These are phyloP conservation scores for Cicer chorassanicum DNA, from an alignment of 306 rosid genomes.

Conservation along the genomic window DNA sequence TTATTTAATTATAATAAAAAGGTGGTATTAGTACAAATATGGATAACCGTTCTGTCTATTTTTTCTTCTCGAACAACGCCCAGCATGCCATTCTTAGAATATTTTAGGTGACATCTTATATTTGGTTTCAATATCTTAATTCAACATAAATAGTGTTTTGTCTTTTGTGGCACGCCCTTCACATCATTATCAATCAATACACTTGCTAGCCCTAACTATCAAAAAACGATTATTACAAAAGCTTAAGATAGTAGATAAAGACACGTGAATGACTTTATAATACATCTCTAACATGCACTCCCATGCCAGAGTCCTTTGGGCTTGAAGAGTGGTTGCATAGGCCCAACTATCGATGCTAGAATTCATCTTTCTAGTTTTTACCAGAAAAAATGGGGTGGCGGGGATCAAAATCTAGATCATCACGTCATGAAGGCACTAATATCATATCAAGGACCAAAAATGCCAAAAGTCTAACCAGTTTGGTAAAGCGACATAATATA, in stretches of 20 bases:
- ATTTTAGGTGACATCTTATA: too few species aligned
- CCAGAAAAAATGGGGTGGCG: not conserved
- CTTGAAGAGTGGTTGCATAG: constrained; percentile 1
- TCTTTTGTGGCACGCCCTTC: too few species aligned
- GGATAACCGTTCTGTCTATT: too few species aligned
- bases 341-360: not conserved
- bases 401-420: constrained; percentile 1
- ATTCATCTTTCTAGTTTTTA: constrained; percentile 16
- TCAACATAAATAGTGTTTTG: too few species aligned
- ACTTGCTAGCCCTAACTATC: constrained; percentile 17
- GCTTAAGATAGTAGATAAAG: not conserved
- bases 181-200: not conserved
- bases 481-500: constrained; percentile 15
- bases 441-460: constrained; percentile 7
- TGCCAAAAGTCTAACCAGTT: constrained; percentile 11
- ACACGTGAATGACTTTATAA: not conserved
- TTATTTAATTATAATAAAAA: too few species aligned
- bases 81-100: too few species aligned
- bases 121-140: too few species aligned
- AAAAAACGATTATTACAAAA: not conserved
- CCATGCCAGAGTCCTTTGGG: not conserved
- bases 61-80: too few species aligned
- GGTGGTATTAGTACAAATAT: too few species aligned
- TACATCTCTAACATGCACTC: constrained; percentile 16
- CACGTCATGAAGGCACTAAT: not conserved